A percentile compares a stretch with the other conserved stretches of the same genome.
Conservation (phyloP, 2,329 filamentous ascomycete species). For the Epichloe uncinata region DNA sequence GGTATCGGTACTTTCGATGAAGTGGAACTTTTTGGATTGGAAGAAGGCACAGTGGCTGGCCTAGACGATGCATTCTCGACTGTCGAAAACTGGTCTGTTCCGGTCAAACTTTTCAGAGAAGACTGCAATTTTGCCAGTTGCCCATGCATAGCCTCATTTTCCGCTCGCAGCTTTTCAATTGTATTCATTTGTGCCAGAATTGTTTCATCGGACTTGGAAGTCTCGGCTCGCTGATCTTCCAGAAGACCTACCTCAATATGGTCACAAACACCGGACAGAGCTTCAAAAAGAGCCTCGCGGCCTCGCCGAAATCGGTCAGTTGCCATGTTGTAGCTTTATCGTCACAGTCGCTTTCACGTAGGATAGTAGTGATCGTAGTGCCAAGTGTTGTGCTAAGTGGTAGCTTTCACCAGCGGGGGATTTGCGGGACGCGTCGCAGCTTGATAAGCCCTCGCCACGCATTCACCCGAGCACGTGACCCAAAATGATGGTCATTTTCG, state of each 20-base stretch:
- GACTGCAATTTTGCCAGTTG: slow-evolving; percentile 16
- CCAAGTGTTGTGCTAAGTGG: background rate
- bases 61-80: background rate
- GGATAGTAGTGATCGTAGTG: background rate
- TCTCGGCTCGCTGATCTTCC: background rate
- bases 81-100: background rate
- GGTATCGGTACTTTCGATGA: slow-evolving; percentile 3
- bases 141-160: slow-evolving; percentile 27
- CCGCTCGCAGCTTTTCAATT: slow-evolving; percentile 24
- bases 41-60: background rate
- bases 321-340: slow-evolving; percentile 19
- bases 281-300: slow-evolving; percentile 26
- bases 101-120: background rate
- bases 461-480: background rate
- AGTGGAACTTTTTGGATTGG: background rate
- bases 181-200: slow-evolving; percentile 7
- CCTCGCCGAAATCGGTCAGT: slow-evolving; percentile 25
- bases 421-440: background rate
- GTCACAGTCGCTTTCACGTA: background rate
- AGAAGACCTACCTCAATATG: slow-evolving; percentile 16
- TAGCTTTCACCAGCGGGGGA: background rate
- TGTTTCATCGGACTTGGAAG: background rate
- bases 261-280: slow-evolving; percentile 26
- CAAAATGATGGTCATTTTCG: background rate
- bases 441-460: background rate